Conservation (phyloP, 305 asterid genomes). For the Rubia tinctorum region DNA sequence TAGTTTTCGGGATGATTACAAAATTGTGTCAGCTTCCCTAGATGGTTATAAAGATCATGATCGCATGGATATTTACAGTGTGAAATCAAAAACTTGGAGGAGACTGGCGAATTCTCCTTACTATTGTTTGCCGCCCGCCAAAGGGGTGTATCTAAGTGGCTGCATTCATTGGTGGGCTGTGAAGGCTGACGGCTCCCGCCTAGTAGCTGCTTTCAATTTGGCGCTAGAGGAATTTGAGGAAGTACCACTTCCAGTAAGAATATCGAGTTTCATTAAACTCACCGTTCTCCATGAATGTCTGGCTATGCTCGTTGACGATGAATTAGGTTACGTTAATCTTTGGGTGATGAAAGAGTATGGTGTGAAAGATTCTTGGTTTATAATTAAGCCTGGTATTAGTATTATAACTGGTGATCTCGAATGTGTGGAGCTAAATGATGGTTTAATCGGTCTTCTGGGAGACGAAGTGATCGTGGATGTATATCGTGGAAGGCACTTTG, state of each 20-base stretch:
- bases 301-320: not conserved
- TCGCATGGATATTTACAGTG: not conserved
- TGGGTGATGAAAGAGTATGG: not conserved
- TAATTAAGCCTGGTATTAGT: no score
- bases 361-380: not conserved
- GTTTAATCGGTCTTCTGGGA: not conserved
- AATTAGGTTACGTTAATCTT: no score
- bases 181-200: no score
- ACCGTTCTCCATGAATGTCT: not conserved
- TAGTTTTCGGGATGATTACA: not conserved
- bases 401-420: no score
- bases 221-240: no score
- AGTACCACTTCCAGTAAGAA: no score
- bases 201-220: no score
- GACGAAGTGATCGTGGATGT: not conserved
- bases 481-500: not conserved
- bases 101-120: not conserved
- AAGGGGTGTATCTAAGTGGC: no score
- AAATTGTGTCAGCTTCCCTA: not conserved
- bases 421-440: no score
- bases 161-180: no score
- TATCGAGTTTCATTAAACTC: not conserved
- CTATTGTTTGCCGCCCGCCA: not conserved
- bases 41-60: not conserved
- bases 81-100: not conserved